Base-by-base conservation (phyloP, 441 rosid species). In the Heliophila coronopifolia region DNA sequence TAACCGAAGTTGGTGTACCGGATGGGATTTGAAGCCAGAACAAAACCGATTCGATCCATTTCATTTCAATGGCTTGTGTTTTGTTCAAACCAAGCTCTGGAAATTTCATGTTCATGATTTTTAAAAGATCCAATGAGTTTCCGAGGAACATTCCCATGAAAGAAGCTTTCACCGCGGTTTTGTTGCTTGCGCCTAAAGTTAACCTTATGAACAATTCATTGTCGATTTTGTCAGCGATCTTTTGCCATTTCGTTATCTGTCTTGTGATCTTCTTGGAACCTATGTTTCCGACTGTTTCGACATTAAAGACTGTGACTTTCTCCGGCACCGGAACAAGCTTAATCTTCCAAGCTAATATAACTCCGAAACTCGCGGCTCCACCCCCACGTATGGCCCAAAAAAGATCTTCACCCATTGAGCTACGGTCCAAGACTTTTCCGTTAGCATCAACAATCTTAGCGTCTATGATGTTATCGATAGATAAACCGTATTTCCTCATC, bases 311-410 rank as follows among this genome's bases (percentile, higher is more conserved):
- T 1, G 85, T 78, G 85, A 0, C 72, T 80, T 9, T 51, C 25
- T 0, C n/a, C n/a, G 83, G 86, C 1, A 81, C 80, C 0, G 73
- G 77, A 22, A 84, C 89, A 16, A 84, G 46, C 9, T 70, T 66
- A 7, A 84, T 35, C 57, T 78, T 80, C 88, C 92, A 83, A 1
- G 74, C 37, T 9, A 78, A 67, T 4, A 83, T 78, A 9, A 82
- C 26, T 0, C 86, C 86, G 9, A 82, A 83, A 61, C 83, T 80
- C 6, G 50, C 81, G 11, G 82, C 93, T 2, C 77, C 82, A 0
- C 86, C 84, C 2, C 93, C 93, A 35, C 86, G 40, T 10, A 84
- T 77, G 0, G 86, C 93, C 88, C 88, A 83, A 37, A 80, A 83
- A 4, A 60, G 34, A 28, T 80, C 88, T 30, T 83, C 85, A 0